phyloP scores from a whole-genome alignment of 192 early-diverging fungal species.

The Lunasporangiospora selenospora region DNA sequence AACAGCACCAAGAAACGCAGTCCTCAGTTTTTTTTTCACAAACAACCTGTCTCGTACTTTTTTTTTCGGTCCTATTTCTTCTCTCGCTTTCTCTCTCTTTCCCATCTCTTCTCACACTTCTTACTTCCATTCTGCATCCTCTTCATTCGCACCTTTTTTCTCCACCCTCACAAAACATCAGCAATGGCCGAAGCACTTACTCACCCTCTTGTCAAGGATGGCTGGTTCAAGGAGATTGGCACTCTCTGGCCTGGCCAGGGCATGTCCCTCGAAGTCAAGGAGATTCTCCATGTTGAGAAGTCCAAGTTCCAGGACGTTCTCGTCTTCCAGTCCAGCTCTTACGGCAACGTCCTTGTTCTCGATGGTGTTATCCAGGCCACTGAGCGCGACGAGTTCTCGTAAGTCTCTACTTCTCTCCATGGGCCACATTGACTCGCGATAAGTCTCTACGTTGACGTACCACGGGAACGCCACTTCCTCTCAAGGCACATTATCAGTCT shows the following conservation, averaged over 20 bases:
- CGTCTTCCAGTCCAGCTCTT: slow-evolving; percentile 93
- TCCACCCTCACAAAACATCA: neutral
- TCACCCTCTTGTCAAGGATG: slow-evolving; percentile 93
- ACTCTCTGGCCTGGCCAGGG: slow-evolving; percentile 99
- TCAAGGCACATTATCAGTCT: too few relatives aligned
- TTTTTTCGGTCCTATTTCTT: neutral
- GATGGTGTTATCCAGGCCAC: slow-evolving; percentile 99
- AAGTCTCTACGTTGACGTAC: too few relatives aligned
- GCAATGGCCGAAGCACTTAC: slow-evolving; percentile 57
- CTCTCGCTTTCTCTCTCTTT: slow-evolving; percentile 1
- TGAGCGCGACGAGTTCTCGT: slow-evolving; percentile 98
- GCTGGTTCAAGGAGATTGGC: slow-evolving; percentile 96
- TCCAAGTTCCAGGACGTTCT: slow-evolving; percentile 97
- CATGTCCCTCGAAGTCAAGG: slow-evolving; percentile 93
- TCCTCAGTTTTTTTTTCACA: neutral
- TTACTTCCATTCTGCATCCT: neutral
- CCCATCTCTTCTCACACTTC: slow-evolving; percentile 6
- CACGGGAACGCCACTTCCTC: too few relatives aligned
- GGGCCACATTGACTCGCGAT: too few relatives aligned
- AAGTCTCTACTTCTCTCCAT: slow-evolving; percentile 42
- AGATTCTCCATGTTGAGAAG: slow-evolving; percentile 95
- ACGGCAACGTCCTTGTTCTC: slow-evolving; percentile 96
- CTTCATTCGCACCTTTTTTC: slow-evolving; percentile 1
- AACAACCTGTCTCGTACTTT: neutral
- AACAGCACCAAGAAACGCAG: too few relatives aligned